Evolutionary conservation across 306 rosid species (phyloP).

Genomic region (Prunus salicina): DNA sequence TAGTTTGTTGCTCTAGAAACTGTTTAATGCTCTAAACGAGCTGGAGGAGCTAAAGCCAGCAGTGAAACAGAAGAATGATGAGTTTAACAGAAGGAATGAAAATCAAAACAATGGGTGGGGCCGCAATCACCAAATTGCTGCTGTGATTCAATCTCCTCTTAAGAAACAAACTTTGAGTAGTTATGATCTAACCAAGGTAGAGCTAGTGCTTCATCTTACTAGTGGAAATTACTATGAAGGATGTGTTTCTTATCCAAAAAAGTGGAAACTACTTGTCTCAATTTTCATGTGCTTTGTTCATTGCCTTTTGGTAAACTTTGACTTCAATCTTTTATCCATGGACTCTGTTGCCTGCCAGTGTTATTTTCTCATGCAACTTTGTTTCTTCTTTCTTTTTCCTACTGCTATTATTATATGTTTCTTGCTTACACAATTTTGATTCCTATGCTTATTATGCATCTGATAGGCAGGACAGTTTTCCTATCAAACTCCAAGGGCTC

Average conservation of each 20-base stretch:
- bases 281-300: background rate
- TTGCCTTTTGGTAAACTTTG: background rate
- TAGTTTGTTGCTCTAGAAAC: constrained; percentile 42
- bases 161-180: constrained; percentile 37
- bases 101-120: constrained; percentile 46
- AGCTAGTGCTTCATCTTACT: background rate
- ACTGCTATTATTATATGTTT: constrained; percentile 1
- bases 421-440: constrained; percentile 19
- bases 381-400: constrained; percentile 16
- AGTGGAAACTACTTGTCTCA: background rate
- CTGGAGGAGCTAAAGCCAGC: constrained; percentile 81
- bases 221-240: background rate
- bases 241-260: background rate
- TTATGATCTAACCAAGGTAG: constrained; percentile 55
- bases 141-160: constrained; percentile 35
- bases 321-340: background rate
- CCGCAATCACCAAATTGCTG: constrained; percentile 45
- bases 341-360: constrained; percentile 11
- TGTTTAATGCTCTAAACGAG: constrained; percentile 65
- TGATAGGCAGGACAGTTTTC: constrained; percentile 39
- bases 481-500: constrained; percentile 52
- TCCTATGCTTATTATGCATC: constrained; percentile 26
- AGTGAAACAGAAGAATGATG: constrained; percentile 72
- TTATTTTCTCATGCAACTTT: background rate
- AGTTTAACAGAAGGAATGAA: constrained; percentile 46